These are phyloP conservation scores for Saksenaea vasiformis DNA, from an alignment of 371 early-diverging fungal species.

Conservation along the genomic window DNA sequence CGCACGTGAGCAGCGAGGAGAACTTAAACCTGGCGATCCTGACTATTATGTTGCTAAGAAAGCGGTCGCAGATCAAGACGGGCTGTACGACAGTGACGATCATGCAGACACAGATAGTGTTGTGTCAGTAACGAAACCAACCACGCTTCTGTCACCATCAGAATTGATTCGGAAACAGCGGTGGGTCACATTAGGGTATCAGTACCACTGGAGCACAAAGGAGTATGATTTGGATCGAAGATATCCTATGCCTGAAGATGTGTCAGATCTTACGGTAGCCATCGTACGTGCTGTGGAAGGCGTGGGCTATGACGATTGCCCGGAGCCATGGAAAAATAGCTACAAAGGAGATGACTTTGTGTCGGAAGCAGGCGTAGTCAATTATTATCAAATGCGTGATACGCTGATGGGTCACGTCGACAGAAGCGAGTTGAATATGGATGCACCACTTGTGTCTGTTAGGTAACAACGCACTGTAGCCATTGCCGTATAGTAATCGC, in stretches of 20 bases:
- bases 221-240: slow-evolving; percentile 66
- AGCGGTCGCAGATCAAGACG: slow-evolving; percentile 19
- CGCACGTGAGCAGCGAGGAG: slow-evolving; percentile 35
- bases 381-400: slow-evolving; percentile 88
- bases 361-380: slow-evolving; percentile 93
- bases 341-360: slow-evolving; percentile 59
- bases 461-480: slow-evolving; percentile 44
- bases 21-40: slow-evolving; percentile 20
- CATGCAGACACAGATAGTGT: slow-evolving; percentile 12
- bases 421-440: slow-evolving; percentile 86
- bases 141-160: slow-evolving; percentile 37
- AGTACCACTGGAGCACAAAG: slow-evolving; percentile 92
- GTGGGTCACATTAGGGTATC: slow-evolving; percentile 90
- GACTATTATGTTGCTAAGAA: slow-evolving; percentile 24
- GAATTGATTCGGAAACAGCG: slow-evolving; percentile 66
- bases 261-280: slow-evolving; percentile 49
- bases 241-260: slow-evolving; percentile 52
- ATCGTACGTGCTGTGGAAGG: slow-evolving; percentile 57
- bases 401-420: slow-evolving; percentile 95
- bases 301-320: slow-evolving; percentile 24
- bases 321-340: slow-evolving; percentile 29
- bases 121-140: background rate
- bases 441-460: slow-evolving; percentile 78
- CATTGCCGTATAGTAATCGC: background rate
- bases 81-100: slow-evolving; percentile 11